phyloP scores from a whole-genome alignment of 306 rosid genomes.

The Cicer cuneatum region DNA sequence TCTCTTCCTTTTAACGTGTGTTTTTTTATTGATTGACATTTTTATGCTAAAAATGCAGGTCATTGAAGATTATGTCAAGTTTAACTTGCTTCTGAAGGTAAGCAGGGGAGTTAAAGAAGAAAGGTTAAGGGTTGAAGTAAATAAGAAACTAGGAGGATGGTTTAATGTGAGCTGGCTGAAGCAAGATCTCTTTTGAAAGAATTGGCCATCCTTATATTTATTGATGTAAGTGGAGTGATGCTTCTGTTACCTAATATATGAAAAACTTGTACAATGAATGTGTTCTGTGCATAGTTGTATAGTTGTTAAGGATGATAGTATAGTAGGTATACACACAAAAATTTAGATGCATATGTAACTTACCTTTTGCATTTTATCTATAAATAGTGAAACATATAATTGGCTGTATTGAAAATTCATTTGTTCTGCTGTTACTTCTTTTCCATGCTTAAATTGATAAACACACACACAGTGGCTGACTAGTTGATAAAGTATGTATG shows the following conservation, averaged over 20 bases:
- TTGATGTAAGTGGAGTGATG: conserved; percentile 27
- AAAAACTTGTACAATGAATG: not conserved
- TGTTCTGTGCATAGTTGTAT: conserved; percentile 22
- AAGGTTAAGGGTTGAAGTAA: conserved; percentile 48
- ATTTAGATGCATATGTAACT: conserved; percentile 1
- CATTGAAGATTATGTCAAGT: conserved; percentile 56
- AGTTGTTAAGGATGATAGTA: conserved; percentile 4
- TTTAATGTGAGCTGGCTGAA: conserved; percentile 45
- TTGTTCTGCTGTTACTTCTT: not conserved
- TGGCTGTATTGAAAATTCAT: not conserved
- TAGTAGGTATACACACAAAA: conserved; percentile 12
- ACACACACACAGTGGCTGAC: not conserved
- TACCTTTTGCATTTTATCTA: conserved; percentile 1
- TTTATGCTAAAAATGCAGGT: conserved; percentile 48
- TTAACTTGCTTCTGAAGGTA: conserved; percentile 52
- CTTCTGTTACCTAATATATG: not conserved
- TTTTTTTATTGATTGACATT: not conserved
- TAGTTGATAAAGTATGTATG: not conserved
- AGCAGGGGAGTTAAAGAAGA: conserved; percentile 49
- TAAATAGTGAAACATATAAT: conserved; percentile 25
- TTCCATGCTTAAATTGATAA: not conserved
- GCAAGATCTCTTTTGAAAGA: conserved; percentile 34
- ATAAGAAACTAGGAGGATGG: conserved; percentile 45
- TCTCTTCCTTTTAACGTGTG: not conserved
- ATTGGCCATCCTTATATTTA: not conserved